Base-by-base conservation (phyloP, 768 basidiomycete species). In the Naganishia randhawae region DNA sequence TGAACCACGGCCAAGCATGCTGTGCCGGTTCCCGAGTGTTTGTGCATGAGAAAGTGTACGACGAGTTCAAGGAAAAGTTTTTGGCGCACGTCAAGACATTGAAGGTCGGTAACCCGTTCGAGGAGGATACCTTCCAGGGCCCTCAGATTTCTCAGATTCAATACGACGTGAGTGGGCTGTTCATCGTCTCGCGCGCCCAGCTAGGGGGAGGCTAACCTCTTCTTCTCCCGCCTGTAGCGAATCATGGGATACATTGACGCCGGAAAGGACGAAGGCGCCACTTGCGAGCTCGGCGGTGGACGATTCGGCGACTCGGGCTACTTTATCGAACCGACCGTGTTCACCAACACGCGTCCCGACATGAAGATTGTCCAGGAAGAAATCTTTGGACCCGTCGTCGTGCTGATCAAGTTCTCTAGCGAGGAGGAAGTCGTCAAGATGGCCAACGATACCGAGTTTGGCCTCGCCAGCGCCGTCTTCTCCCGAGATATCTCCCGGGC, bases 381-480 rank as follows among this genome's bases (percentile, higher is more conserved):
- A 87, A 96, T 96, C 72, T 98, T 98, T 78, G 95, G 95, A 10
- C 95, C 95, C 31, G 94, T 98, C 2, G 85, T 94, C 65, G 88
- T 87, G 31, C 81, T 92, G 42, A 84, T 87, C 82, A 87, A 87
- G 76, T 97, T 97, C 82, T 86, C 85, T 72, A 88, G 89, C 8
- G 94, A 96, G 79, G 95, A 89, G 62, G 78, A 77, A 55, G 78
- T 75, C 27, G 86, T 97, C 72, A 75, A 82, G 48, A 80, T 92
- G 17, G 95, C 92, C 31, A 99, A 99, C 80, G 88, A 95, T 77
- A 88, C 90, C 29, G 71, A 83, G 55, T 96, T 94, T 78, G 94
- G 94, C 67, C 85, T 96, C 51, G 92, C 91, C 16, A 87, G 89
- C 2, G 89, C 89, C 9, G 86, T 98, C 63, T 94, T 92, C 84